Evolutionary conservation across 2,329 filamentous ascomycete genomes (phyloP), one percentile per base, ranked within the genome.

Genomic region (Aureobasidium lini): DNA sequence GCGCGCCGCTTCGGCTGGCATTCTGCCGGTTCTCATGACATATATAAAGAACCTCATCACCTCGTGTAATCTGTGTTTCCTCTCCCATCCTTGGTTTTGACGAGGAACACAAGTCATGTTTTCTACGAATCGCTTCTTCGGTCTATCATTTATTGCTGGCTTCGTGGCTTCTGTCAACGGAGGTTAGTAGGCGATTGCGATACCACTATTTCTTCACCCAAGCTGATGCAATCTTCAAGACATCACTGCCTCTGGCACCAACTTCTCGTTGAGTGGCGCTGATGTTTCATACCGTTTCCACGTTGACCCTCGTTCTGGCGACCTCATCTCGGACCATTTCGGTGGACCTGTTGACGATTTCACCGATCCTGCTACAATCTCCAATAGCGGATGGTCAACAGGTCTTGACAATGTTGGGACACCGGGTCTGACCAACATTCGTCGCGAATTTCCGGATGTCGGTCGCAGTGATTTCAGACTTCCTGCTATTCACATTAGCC

Each of bases 211-310:
- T 7, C 9, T 4, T 13, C 9, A 2, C 7, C 23, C 11, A 36
- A 2, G 32, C 43, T 49, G 6, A 48, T 5, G 6, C 10, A 13
- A 4, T 7, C 2, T n/a, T 11, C 2, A 9, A 57, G 54, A 58
- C 15, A 76, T 85, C 59, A 74, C 76, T 23, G 80, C 80, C n/a
- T 70, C 81, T 5, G 81, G 81, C 9, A 78, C 73, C 3, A 78
- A 77, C 15, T 86, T 86, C 63, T 76, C 81, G 1, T 73, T 86
- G 47, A 81, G 81, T 32, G 82, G 80, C 29, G 71, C 79, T 47
- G 74, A 76, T 62, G 75, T 84, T 32, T 85, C 83, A 1, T 86
- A 87, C 65, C 80, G 81, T 44, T 85, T 87, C 68, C 84, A 86
- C 62, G 82, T 85, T 46, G 80, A 86, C 62, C 71, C 77, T 3